These are phyloP conservation scores for Colletotrichum lentis DNA, from an alignment of 2,329 filamentous ascomycete species.

Conservation along the genomic window DNA sequence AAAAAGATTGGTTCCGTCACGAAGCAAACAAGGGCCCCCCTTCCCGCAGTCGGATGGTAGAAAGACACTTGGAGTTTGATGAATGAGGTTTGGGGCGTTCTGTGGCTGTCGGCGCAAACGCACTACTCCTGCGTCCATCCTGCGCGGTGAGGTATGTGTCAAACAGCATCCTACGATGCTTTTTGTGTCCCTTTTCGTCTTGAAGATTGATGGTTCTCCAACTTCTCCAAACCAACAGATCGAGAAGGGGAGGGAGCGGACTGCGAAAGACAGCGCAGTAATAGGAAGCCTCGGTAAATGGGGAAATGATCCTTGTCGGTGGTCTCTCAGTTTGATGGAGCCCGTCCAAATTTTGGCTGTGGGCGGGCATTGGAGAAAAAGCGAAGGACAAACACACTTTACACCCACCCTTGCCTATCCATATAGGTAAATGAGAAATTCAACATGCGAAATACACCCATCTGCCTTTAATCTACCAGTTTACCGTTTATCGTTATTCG, in stretches of 20 bases:
- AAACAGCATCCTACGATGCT: neutral
- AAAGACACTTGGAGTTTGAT: neutral
- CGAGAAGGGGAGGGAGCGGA: neutral
- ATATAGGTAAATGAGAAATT: too few relatives aligned
- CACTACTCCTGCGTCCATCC: neutral
- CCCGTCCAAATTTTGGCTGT: neutral
- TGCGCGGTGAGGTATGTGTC: too few relatives aligned
- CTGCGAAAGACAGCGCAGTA: neutral
- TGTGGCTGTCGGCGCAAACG: conserved; percentile 1
- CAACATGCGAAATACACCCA: too few relatives aligned
- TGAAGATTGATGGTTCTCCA: too few relatives aligned
- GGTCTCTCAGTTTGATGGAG: neutral
- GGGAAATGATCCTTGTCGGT: neutral
- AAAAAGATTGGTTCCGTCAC: neutral
- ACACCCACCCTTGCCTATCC: too few relatives aligned
- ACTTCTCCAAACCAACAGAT: too few relatives aligned
- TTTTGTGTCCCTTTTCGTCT: too few relatives aligned
- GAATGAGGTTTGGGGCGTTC: neutral
- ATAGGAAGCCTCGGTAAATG: neutral
- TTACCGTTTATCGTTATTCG: neutral
- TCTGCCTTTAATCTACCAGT: too few relatives aligned
- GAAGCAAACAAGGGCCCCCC: neutral
- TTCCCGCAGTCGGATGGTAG: neutral
- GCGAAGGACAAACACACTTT: neutral
- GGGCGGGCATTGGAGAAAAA: too few relatives aligned